Conservation (phyloP, 2,329 filamentous ascomycete species). For the Scopulariopsis brevicaulis region DNA sequence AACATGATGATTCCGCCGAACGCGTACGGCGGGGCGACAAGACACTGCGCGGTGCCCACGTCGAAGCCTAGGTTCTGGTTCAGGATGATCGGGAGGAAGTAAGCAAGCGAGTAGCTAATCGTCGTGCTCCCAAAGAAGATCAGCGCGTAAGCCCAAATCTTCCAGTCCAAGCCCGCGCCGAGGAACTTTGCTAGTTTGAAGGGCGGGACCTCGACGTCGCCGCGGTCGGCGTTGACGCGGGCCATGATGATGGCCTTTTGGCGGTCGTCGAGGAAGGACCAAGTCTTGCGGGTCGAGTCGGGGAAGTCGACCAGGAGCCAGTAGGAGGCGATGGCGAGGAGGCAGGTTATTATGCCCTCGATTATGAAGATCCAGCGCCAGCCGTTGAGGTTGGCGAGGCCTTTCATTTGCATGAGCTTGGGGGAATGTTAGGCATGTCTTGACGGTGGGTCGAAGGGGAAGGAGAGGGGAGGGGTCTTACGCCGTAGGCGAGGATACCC, state of each 20-base stretch:
- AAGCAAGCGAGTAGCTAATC: slow-evolving; percentile 64
- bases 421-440: neutral
- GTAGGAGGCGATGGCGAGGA: slow-evolving; percentile 36
- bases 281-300: slow-evolving; percentile 37
- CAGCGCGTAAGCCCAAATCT: slow-evolving; percentile 50
- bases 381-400: slow-evolving; percentile 38
- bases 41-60: slow-evolving; percentile 53
- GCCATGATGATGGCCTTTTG: slow-evolving; percentile 42
- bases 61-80: slow-evolving; percentile 49
- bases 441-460: neutral
- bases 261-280: slow-evolving; percentile 37
- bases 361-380: slow-evolving; percentile 61
- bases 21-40: slow-evolving; percentile 58
- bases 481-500: slow-evolving; percentile 59
- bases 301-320: slow-evolving; percentile 54
- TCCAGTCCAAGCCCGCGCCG: slow-evolving; percentile 34
- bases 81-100: slow-evolving; percentile 70
- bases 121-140: slow-evolving; percentile 58
- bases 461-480: slow-evolving; percentile 22
- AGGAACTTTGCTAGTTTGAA: slow-evolving; percentile 38
- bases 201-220: slow-evolving; percentile 40
- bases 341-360: slow-evolving; percentile 40
- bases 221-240: slow-evolving; percentile 44
- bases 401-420: slow-evolving; percentile 53
- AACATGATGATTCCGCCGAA: slow-evolving; percentile 55